phyloP scores from a whole-genome alignment of 2,329 filamentous ascomycete species.

The Trichophyton simii region DNA sequence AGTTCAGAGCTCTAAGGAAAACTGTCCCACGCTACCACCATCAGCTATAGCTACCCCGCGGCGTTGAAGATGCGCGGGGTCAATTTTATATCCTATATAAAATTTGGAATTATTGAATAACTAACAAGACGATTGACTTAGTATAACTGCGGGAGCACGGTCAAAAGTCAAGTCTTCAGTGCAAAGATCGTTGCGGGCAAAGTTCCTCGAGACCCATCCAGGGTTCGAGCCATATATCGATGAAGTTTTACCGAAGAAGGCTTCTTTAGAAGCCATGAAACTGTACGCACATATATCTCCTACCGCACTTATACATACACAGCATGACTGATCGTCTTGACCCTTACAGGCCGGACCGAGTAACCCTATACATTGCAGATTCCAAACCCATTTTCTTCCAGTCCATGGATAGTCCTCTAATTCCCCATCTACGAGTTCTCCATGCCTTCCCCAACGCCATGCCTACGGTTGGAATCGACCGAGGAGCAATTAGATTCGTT shows the following conservation, averaged over 20 bases:
- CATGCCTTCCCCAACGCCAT: conserved; percentile 82
- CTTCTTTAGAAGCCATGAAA: conserved; percentile 80
- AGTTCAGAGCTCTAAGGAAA: not conserved
- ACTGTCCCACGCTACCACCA: not conserved
- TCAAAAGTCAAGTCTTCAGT: conserved; percentile 96
- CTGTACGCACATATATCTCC: conserved; percentile 38
- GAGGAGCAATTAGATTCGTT: conserved; percentile 93
- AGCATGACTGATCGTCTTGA: not conserved
- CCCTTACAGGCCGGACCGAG: conserved; percentile 57
- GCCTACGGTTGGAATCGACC: conserved; percentile 75
- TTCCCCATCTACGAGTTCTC: conserved; percentile 79
- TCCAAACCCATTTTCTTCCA: conserved; percentile 80
- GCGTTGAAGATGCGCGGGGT: not conserved
- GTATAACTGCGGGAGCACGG: conserved; percentile 17
- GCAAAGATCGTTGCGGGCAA: conserved; percentile 72
- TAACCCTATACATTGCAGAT: conserved; percentile 75
- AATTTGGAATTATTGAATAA: not conserved
- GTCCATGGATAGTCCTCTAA: conserved; percentile 59
- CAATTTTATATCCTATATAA: not conserved
- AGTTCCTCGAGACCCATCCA: conserved; percentile 73
- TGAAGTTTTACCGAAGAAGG: conserved; percentile 89
- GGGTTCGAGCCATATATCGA: conserved; percentile 79
- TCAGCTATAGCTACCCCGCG: not conserved
- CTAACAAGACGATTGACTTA: conserved; percentile 8
- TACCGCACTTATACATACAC: not conserved